Evolutionary conservation across 2,329 filamentous ascomycete genomes (phyloP), one percentile per base, ranked within the genome.

Genomic region (Exophiala oligosperma): DNA sequence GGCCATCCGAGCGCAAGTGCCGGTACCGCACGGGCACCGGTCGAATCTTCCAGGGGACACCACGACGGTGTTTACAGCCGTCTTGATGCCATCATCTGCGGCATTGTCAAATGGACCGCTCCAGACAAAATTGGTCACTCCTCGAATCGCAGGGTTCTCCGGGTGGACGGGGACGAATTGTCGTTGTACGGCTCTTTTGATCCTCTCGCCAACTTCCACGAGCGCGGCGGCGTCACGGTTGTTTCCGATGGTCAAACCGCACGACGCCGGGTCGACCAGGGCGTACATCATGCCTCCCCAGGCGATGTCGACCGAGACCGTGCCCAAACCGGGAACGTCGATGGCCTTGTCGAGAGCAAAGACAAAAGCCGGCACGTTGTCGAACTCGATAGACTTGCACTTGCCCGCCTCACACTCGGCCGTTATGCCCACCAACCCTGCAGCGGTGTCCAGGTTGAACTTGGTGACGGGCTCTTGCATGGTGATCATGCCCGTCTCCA

Each of bases 231-330:
- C 72, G 43, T 74, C 50, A 21, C 66, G 57, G 44, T 71, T 70
- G 44, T 71, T 70, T 21, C 70, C 64, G 17, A 80, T 66, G 6
- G 55, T 56, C 4, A 79, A 56, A 0, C 74, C 73, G 1, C 78
- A 58, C 0, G 73, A 70, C 1, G 65, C 66, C 0, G 71, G 74
- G 51, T 79, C 74, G 0, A 79, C 75, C 7, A 80, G 49, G 2
- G 68, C 74, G 54, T 76, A 81, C 60, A 73, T 71, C 77, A 77
- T 78, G 1, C 78, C 78, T 5, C 78, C 78, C 68, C 73, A 80
- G 12, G 75, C 77, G 49, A 81, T 69, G 53, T 81, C 77, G 2
- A 79, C 74, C 0, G 52, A 60, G 2, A 79, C 62, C 3, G 55
- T 67, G 0, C 77, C 77, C 0, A 80, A 21, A 0, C 72, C 77